Evolutionary conservation across 2,329 filamentous ascomycete species (phyloP), one percentile per base, ranked within the genome.

Genomic region (Aciculosporium take): DNA sequence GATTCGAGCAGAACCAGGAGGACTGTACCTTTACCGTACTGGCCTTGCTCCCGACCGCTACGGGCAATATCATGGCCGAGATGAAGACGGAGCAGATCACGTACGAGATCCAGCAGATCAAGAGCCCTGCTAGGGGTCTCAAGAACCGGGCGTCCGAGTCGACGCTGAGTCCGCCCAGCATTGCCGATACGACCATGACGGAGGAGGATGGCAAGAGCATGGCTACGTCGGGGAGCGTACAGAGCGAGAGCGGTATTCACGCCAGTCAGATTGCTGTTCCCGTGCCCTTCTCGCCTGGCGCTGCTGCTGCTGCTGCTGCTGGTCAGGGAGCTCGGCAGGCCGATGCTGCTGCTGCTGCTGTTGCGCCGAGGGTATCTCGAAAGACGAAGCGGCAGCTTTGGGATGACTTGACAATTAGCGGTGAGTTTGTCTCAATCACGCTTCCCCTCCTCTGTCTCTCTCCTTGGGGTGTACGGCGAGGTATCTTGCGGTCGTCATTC

Each of bases 1-100:
- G 91, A 56, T 98, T 98, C 65, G 86, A 96, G 61, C 91, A 98
- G 64, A 98, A 98, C 62, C 91, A 98, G 60, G 89, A 94, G 59
- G 91, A 98, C 63, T 98, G 91, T 65, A 95, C 89, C 37, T 95
- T 93, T 59, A 98, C 91, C 29, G 87, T 96, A 34, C 79, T 96
- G n/a, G 91, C 89, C 24, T 77, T 98, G 42, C 73, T 98, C 8
- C 91, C 91, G 4, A 94, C 89, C 27, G 84, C 87, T 6, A 88
- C 88, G 20, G 79, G 91, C 50, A 89, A 93, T 57, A 82, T 98
- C 53, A 69, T 95, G 54, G 79, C 85, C 51, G 79, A 82, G 25
- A 76, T 96, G 52, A 85, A 93, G 40, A 94, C 94, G 33, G 91
- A 98, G 60, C 79, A 84, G 54, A 85, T 95, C 54, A 89, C 89